phyloP scores from a whole-genome alignment of 2,329 filamentous ascomycete species.

The Cordyceps cicadae region DNA sequence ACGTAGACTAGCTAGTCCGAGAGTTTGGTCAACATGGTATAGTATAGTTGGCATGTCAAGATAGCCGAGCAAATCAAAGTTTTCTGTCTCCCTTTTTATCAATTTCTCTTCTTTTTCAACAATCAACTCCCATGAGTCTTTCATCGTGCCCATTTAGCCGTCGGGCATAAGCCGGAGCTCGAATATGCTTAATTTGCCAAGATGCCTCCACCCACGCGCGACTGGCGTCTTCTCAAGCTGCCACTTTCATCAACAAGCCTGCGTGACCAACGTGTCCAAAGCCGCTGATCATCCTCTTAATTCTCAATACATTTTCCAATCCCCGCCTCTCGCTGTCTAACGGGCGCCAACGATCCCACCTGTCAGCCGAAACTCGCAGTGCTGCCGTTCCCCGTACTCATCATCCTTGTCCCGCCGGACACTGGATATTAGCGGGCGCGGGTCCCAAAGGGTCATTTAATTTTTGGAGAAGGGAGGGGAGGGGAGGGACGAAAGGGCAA shows the following conservation, averaged over 20 bases:
- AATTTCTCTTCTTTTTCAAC: no score
- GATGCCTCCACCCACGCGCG: neutral
- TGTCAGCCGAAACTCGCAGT: neutral
- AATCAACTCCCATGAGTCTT: no score
- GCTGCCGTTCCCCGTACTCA: conserved; percentile 4
- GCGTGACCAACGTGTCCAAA: neutral
- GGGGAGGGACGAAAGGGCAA: neutral
- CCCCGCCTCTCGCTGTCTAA: neutral
- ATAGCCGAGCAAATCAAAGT: no score
- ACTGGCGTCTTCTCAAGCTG: no score
- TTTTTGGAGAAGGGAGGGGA: neutral
- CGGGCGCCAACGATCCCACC: no score
- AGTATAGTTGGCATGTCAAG: no score
- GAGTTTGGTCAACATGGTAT: no score
- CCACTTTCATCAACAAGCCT: neutral
- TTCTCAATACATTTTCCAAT: neutral
- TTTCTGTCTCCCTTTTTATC: no score
- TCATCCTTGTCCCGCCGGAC: conserved; percentile 1
- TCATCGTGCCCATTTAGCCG: neutral
- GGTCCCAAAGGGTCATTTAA: neutral
- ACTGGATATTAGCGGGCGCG: neutral
- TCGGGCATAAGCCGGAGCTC: neutral
- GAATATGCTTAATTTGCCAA: neutral
- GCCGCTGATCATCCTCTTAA: neutral
- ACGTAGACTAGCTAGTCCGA: no score